These are phyloP conservation scores for Stromatinia cepivora DNA, from an alignment of 2,329 filamentous ascomycete genomes.

Conservation along the genomic window DNA sequence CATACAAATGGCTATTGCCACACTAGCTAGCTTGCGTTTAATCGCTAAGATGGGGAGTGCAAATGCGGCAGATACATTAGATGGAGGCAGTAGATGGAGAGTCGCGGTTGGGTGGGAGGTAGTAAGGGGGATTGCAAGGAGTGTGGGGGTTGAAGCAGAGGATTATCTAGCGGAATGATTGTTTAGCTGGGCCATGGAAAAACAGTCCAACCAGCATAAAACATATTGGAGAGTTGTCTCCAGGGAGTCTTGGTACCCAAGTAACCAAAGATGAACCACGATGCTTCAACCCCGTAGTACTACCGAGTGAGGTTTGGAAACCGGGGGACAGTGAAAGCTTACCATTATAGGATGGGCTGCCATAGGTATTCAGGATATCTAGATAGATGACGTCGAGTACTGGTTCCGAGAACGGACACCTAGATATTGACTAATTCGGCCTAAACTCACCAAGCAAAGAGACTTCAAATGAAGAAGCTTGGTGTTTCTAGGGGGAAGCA, in stretches of 20 bases:
- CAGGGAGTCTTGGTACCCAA: background rate
- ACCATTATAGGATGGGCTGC: background rate
- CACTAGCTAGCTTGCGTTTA: slow-evolving; percentile 68
- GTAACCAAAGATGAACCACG: background rate
- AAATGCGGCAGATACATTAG: slow-evolving; percentile 61
- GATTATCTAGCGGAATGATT: slow-evolving; percentile 69
- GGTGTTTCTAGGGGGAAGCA: background rate
- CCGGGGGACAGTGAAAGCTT: no score
- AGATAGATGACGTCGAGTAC: background rate
- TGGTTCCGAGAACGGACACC: background rate
- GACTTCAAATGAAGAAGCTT: slow-evolving; percentile 11
- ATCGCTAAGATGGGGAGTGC: slow-evolving; percentile 61
- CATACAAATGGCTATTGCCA: slow-evolving; percentile 66
- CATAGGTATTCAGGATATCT: background rate
- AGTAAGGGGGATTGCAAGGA: slow-evolving; percentile 67
- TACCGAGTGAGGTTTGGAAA: no score
- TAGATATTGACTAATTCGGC: background rate
- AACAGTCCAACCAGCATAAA: no score
- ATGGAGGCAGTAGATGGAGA: slow-evolving; percentile 71
- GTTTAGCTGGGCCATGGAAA: background rate
- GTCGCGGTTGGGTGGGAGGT: slow-evolving; percentile 80
- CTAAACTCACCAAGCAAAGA: slow-evolving; percentile 6
- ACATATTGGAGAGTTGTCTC: background rate
- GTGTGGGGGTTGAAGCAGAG: slow-evolving; percentile 74
- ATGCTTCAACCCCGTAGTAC: background rate